Evolutionary conservation across 805 yeast genomes (phyloP), one percentile per base, ranked within the genome.

Genomic region (Starmerella bacillaris): DNA sequence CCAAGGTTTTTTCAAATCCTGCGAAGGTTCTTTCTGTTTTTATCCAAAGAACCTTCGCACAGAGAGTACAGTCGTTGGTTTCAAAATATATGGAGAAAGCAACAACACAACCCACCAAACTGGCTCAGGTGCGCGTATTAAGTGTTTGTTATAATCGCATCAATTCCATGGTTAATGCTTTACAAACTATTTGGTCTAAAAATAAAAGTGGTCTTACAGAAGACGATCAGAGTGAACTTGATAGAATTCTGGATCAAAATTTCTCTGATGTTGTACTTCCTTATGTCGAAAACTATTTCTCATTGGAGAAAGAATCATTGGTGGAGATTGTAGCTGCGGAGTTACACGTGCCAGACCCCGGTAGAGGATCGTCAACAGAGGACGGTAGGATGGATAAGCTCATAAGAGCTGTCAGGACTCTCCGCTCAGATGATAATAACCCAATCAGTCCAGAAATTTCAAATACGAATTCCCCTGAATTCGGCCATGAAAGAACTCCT

Each of bases 21-120:
- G 64, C 70, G 1, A 64, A 67, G 22, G 94, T 83, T 1, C 52
- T 82, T 29, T 66, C 69, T 33, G 64, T 74, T 4, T 76, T 86
- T 49, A 59, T 79, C 24, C 79, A 77, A 49, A 66, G 92, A 46
- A 63, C 78, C 8, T 78, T 75, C 55, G 83, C 76, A 0, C 86
- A 78, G 53, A 67, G 78, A 43, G 51, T 59, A 27, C 64, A 61
- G 39, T 60, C 57, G 35, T 53, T 58, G 28, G 49, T 61, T 6
- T 72, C 71, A 40, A 56, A 67, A 1, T 58, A 78, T 21, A 55
- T 83, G 21, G 71, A 66, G 34, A 68, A 65, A 37, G 74, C 94
- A 0, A 65, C 68, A 32, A 64, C 77, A 2, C 59, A 68, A 5
- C 70, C 79, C 18, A 76, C 92, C 0, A 80, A 76, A 50, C 33